Percentiles rank a stretch among this genome's conserved stretches.
Evolutionary conservation across 2,329 filamentous ascomycete species (phyloP).

Genomic region (Fusarium virguliforme): DNA sequence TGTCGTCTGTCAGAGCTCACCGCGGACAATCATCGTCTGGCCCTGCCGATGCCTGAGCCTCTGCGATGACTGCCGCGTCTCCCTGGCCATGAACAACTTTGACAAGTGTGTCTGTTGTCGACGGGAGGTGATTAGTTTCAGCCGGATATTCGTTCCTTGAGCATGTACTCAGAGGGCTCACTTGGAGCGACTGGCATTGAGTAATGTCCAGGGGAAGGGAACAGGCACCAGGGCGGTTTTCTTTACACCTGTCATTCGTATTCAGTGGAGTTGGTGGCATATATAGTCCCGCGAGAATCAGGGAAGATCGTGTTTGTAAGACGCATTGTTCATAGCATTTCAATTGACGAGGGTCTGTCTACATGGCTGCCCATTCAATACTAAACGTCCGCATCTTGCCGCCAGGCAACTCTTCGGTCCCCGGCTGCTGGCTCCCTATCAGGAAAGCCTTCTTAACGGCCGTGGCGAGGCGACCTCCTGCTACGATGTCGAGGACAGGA

Average conservation of each 20-base stretch:
- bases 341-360: constrained; percentile 52
- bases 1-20: constrained; percentile 91
- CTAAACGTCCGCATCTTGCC: constrained; percentile 80
- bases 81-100: constrained; percentile 96
- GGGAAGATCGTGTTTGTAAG: constrained; percentile 18
- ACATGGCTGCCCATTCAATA: constrained; percentile 96
- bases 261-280: constrained; percentile 36
- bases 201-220: constrained; percentile 14
- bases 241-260: constrained; percentile 11
- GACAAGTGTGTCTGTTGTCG: constrained; percentile 96
- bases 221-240: constrained; percentile 51
- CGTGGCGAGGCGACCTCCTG: constrained; percentile 89
- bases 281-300: constrained; percentile 15
- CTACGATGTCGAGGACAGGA: constrained; percentile 86
- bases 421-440: constrained; percentile 77
- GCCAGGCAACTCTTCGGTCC: constrained; percentile 54
- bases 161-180: too few relatives aligned
- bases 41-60: constrained; percentile 94
- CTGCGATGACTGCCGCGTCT: constrained; percentile 95
- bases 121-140: constrained; percentile 89
- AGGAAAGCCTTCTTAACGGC: constrained; percentile 97
- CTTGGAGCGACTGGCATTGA: background rate
- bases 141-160: constrained; percentile 87
- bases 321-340: constrained; percentile 30
- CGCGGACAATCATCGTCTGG: constrained; percentile 93